These are phyloP conservation scores for Arachis stenosperma DNA, from an alignment of 306 rosid species.

Conservation along the genomic window DNA sequence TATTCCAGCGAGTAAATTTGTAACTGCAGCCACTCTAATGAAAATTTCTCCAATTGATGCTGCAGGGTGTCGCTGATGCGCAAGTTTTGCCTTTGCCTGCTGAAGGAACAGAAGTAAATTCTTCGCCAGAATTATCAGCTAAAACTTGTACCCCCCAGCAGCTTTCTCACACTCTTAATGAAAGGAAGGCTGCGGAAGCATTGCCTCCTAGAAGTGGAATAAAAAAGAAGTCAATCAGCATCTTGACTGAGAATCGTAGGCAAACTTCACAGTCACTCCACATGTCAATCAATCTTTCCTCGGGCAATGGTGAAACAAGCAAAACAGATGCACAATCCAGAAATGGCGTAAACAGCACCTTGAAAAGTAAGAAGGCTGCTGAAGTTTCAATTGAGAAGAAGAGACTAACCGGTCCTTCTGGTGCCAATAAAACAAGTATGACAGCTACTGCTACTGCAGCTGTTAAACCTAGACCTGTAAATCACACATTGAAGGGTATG, in stretches of 20 bases:
- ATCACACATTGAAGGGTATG: conserved; percentile 43
- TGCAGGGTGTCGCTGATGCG: conserved; percentile 49
- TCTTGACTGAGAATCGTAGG: conserved; percentile 46
- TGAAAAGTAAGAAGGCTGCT: conserved; percentile 48
- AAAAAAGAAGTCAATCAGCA: conserved; percentile 41
- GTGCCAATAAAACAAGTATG: conserved; percentile 48
- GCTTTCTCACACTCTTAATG: conserved; percentile 31
- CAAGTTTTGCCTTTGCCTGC: conserved; percentile 48
- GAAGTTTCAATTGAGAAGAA: conserved; percentile 45
- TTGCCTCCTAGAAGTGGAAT: conserved; percentile 28
- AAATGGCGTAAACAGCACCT: conserved; percentile 34
- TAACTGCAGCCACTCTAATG: background rate
- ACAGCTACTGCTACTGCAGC: conserved; percentile 30
- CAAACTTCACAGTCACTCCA: conserved; percentile 52
- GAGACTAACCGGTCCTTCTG: conserved; percentile 44
- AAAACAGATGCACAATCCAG: conserved; percentile 43
- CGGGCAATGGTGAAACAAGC: conserved; percentile 43
- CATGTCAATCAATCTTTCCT: conserved; percentile 57
- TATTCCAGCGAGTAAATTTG: conserved; percentile 20
- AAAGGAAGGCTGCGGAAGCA: conserved; percentile 19
- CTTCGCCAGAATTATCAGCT: conserved; percentile 46
- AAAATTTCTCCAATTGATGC: conserved; percentile 32
- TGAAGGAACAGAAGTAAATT: conserved; percentile 44
- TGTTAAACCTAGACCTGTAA: conserved; percentile 34
- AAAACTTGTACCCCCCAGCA: conserved; percentile 36